Evolutionary conservation across 768 basidiomycete genomes (phyloP), one percentile per base, ranked within the genome.

Genomic region (Auricularia heimuer): DNA sequence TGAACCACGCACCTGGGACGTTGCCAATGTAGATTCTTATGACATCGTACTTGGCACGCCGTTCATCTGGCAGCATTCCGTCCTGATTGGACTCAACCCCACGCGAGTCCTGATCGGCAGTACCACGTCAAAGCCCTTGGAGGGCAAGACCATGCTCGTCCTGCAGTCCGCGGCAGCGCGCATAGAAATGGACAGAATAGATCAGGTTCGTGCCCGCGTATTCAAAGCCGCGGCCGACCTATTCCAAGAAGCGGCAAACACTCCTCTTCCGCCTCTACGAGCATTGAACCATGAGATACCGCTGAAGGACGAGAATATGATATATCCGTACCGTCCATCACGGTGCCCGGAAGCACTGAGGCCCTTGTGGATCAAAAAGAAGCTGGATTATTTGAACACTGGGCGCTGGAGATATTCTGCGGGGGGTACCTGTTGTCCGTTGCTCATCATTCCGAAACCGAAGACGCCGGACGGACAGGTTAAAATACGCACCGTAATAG

Each of bases 281-380:
- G 65, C 65, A 16, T 51, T 68, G 7, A 68, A 68, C 42, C 67
- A 68, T 37, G 18, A 51, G 33, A 68, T 68, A n/a, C 67, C 67
- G 12, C 39, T 68, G 36, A 68, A 63, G 12, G 67, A 68, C 37
- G 66, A 66, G 51, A 16, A 6, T 3, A 66, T 58, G 21, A 33
- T 65, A 18, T 66, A 65, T 24, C 44, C 54, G 12, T 68, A 54
- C 39, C 29, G 65, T 2, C 65, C 65, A 10, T 63, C 67, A 7
- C 63, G 47, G 45, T 68, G 66, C 39, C 62, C 67, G 6, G 54
- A 66, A 16, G 65, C 65, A 11, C 29, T 68, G 12, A 35, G 47
- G 16, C 47, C 47, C 24, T 24, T 24, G 24, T 24, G 24, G 24
- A 24, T 24, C 24, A 24, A 24, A 24, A 24, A 24, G 24, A 24